Percentiles rank a stretch among this genome's conserved stretches.
phyloP scores from a whole-genome alignment of 495 filamentous ascomycete species.

The Podospora anserina region DNA sequence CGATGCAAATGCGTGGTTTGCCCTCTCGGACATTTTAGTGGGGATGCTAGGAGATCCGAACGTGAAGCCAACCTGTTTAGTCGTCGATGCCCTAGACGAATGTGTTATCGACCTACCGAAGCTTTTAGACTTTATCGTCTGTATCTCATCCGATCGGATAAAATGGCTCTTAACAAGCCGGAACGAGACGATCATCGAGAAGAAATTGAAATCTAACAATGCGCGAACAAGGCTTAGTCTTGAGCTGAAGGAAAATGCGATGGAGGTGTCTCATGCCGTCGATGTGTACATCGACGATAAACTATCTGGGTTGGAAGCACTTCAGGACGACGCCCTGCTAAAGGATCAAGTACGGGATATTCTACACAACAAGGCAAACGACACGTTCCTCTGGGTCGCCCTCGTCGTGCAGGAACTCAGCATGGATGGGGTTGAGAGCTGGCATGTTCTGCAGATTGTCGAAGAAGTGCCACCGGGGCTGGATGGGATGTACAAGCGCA shows the following conservation, averaged over 20 bases:
- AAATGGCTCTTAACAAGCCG: conserved; percentile 41
- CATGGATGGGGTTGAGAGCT: not conserved
- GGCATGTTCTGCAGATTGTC: conserved; percentile 16
- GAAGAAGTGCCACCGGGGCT: conserved; percentile 23
- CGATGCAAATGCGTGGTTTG: conserved; percentile 31
- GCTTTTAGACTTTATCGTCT: conserved; percentile 36
- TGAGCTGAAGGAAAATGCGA: conserved; percentile 30
- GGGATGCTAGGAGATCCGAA: conserved; percentile 33
- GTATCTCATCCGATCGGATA: conserved; percentile 22
- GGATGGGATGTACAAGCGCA: conserved; percentile 24
- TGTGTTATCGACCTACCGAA: conserved; percentile 30
- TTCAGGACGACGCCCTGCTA: conserved; percentile 16
- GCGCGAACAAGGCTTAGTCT: conserved; percentile 28
- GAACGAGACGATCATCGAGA: conserved; percentile 28
- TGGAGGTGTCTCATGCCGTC: conserved; percentile 24
- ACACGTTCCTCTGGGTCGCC: too few species aligned
- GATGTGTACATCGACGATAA: conserved; percentile 37
- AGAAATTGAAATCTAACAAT: conserved; percentile 23
- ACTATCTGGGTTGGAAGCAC: conserved; percentile 15
- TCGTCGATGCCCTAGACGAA: conserved; percentile 54
- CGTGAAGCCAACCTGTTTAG: conserved; percentile 28
- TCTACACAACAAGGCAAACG: conserved; percentile 11
- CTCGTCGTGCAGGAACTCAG: conserved; percentile 28
- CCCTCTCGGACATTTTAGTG: conserved; percentile 30
- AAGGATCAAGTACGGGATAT: conserved; percentile 3